Percentiles rank a stretch among this genome's conserved stretches.
Evolutionary conservation across 2,329 filamentous ascomycete genomes (phyloP).

Genomic region (Fusarium solani-melongenae): DNA sequence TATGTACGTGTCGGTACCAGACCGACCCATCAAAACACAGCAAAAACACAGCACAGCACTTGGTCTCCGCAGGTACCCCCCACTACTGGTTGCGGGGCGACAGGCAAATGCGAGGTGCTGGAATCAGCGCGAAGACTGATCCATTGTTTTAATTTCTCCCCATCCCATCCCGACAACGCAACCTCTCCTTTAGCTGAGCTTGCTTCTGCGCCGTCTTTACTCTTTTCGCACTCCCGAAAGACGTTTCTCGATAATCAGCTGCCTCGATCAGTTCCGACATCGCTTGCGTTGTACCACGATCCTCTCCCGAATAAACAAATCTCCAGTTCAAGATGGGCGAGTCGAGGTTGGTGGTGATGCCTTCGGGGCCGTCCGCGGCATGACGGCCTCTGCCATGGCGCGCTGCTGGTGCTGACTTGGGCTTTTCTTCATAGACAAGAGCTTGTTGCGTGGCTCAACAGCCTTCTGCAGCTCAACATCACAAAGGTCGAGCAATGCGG

Average conservation of each 20-base stretch:
- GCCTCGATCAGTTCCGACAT: slow-evolving; percentile 6
- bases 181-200: slow-evolving; percentile 30
- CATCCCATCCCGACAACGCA: slow-evolving; percentile 39
- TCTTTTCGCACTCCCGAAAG: slow-evolving; percentile 3
- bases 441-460: slow-evolving; percentile 95
- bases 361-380: slow-evolving; percentile 1
- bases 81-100: slow-evolving; percentile 48
- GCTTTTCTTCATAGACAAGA: slow-evolving; percentile 79
- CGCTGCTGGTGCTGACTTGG: slow-evolving; percentile 29
- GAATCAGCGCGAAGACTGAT: slow-evolving; percentile 41
- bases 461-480: slow-evolving; percentile 96
- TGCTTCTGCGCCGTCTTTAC: slow-evolving; percentile 19
- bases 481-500: slow-evolving; percentile 99
- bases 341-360: slow-evolving; percentile 54
- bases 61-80: slow-evolving; percentile 42
- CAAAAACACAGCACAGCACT: slow-evolving; percentile 14
- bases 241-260: slow-evolving; percentile 6
- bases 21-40: slow-evolving; percentile 4
- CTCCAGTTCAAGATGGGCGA: slow-evolving; percentile 57
- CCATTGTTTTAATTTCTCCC: slow-evolving; percentile 44
- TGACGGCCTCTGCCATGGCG: background rate
- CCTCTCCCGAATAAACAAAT: slow-evolving; percentile 26
- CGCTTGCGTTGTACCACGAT: slow-evolving; percentile 1
- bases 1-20: slow-evolving; percentile 34
- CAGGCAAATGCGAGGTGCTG: slow-evolving; percentile 23